A percentile compares a stretch with the other conserved stretches of the same genome.
These are phyloP conservation scores for Diaporthe humulicola DNA, from an alignment of 2,329 filamentous ascomycete genomes.

Conservation along the genomic window DNA sequence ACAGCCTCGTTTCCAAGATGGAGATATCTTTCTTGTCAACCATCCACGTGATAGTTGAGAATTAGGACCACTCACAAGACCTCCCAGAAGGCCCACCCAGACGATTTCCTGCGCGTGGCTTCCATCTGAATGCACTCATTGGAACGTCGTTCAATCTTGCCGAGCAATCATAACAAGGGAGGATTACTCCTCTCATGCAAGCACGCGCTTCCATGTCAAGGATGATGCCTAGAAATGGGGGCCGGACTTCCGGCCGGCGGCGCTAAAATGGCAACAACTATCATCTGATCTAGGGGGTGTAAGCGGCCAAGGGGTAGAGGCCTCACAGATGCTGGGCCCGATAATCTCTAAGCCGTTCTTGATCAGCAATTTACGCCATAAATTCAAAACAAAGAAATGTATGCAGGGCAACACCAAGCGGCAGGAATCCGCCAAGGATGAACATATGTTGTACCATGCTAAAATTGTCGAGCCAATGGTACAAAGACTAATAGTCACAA, in stretches of 20 bases:
- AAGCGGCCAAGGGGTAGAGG: constrained; percentile 1
- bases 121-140: neutral
- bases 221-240: neutral
- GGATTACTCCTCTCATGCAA: neutral
- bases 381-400: neutral
- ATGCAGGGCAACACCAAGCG: neutral
- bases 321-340: neutral
- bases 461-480: neutral
- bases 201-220: neutral
- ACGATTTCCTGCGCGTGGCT: neutral
- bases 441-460: neutral
- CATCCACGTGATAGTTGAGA: neutral
- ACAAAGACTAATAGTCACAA: neutral
- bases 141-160: neutral
- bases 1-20: neutral
- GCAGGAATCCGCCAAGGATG: neutral
- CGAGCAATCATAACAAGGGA: neutral
- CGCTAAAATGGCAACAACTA: neutral
- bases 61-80: neutral
- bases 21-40: neutral
- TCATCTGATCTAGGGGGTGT: neutral
- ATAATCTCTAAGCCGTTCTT: neutral
- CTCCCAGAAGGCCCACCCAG: neutral
- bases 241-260: constrained; percentile 4
- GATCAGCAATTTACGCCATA: neutral